Evolutionary conservation across 2,329 filamentous ascomycete species (phyloP), one percentile per base, ranked within the genome.

Genomic region (Colletotrichum magnum): DNA sequence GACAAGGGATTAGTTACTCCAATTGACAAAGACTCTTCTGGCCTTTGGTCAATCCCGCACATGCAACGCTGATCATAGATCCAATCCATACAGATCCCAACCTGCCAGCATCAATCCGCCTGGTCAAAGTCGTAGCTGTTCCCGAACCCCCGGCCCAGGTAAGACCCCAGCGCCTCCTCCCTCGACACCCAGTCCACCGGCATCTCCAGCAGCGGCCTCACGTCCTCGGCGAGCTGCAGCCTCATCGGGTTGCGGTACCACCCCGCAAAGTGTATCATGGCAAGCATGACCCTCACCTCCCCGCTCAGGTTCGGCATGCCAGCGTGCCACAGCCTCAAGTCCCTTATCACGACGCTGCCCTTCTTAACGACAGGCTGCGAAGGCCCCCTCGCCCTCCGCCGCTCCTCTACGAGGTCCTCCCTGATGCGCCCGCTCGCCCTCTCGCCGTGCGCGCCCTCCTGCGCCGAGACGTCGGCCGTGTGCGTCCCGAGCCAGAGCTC

Each of bases 121-220:
- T 90, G 88, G 64, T 85, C 79, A 73, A 91, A 91, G 74, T 90
- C 84, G 78, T 91, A 91, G 21, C 84, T 86, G 74, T 91, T 91
- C 0, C 88, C 89, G 74, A 88, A 91, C 1, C 82, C 85, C 63
- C 88, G 77, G 54, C 88, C 82, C 71, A 91, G 71, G 74, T 91
- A 91, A 0, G 78, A 77, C 48, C 77, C 75, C 62, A 83, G 64
- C 2, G 83, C 81, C 51, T 84, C 78, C 41, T 84, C 77, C 36
- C 79, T 79, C 1, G 75, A 69, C 4, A 85, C 75, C 80, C 84
- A 90, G 36, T 85, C 79, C 0, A 85, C 85, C 1, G 85, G 85
- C 10, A 89, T 78, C 36, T 89, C 80, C 16, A 90, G 72, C 1
- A 78, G 57, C 0, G 82, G 80, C 66, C 76, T 82, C 36, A 90